Evolutionary conservation across 805 yeast genomes (phyloP), one percentile per base, ranked within the genome.

Genomic region (Komagataella populi): DNA sequence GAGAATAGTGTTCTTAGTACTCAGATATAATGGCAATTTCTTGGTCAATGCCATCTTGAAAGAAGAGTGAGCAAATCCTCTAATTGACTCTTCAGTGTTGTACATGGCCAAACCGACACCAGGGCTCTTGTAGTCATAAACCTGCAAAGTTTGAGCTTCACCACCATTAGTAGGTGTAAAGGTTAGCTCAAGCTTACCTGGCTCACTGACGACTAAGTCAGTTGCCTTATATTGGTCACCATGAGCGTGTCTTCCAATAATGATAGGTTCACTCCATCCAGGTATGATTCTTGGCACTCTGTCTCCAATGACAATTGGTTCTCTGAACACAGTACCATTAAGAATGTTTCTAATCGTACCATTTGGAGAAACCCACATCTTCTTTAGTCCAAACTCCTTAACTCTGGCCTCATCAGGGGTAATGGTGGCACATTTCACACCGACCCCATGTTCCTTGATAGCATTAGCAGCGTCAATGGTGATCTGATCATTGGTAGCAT

Each of bases 291-390:
- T 72, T 52, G 93, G 93, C 50, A 85, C 78, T 63, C 82, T 80
- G 47, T 84, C 83, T 12, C 65, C 68, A 57, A 85, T 84, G 52
- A 85, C 84, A 62, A 85, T 85, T 51, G 90, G 87, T 63, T 85
- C 93, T 68, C 93, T 78, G 69, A 85, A 85, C 36, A 85, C 91
- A 20, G 93, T 85, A 59, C 93, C 93, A 43, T 86, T 87, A 55
- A 85, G 67, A 51, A 84, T 83, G 66, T 85, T 85, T 71, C 93
- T 76, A 59, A 85, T 82, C 30, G 93, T 84, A 57, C 93, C 93
- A 63, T 85, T 85, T 56, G 93, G 93, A 18, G 91, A 84, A 50
- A 80, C 73, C 90, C 91, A 85, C 93, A 85, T 85, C 62, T 85
- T 78, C 62, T 81, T 81, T 64, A 85, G 72, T 48, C 71, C 69